Evolutionary conservation across 2,329 filamentous ascomycete genomes (phyloP).

Genomic region (Ophiosphaerella korrae): DNA sequence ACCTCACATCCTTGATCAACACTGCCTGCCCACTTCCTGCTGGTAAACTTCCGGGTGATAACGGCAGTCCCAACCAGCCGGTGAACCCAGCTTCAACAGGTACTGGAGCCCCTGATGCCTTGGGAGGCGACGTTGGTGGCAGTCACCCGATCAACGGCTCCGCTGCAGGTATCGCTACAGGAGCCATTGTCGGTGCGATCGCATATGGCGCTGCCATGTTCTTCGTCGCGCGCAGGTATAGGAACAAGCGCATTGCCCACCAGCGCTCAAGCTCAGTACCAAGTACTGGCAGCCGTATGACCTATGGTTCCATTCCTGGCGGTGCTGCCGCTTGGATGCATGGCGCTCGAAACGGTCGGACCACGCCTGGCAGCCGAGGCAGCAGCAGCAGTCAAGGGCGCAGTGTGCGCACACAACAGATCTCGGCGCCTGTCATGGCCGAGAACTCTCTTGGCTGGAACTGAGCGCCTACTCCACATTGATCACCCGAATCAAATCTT

Average conservation of each 20-base stretch:
- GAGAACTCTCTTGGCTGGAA: slow-evolving; percentile 98
- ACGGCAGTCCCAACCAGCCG: slow-evolving; percentile 46
- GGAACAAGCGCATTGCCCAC: slow-evolving; percentile 80
- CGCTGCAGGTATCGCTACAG: slow-evolving; percentile 72
- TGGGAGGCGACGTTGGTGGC: slow-evolving; percentile 56
- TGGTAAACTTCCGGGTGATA: slow-evolving; percentile 47
- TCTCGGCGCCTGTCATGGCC: slow-evolving; percentile 87
- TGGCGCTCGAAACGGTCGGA: slow-evolving; percentile 48
- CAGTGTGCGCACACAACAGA: slow-evolving; percentile 70
- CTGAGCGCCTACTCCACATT: slow-evolving; percentile 53
- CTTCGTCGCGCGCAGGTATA: slow-evolving; percentile 86
- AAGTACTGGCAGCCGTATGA: slow-evolving; percentile 64
- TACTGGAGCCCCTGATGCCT: slow-evolving; percentile 55
- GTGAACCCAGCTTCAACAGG: slow-evolving; percentile 46
- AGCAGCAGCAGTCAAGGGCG: slow-evolving; percentile 67
- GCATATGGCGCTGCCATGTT: slow-evolving; percentile 97
- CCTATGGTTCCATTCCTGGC: slow-evolving; percentile 43
- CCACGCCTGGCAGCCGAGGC: slow-evolving; percentile 50
- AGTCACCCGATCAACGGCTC: slow-evolving; percentile 66
- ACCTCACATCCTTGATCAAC: slow-evolving; percentile 82
- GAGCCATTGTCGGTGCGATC: slow-evolving; percentile 76
- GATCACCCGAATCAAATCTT: slow-evolving; percentile 22
- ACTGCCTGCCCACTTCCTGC: slow-evolving; percentile 73
- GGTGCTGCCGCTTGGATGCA: slow-evolving; percentile 57
- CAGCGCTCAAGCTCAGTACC: slow-evolving; percentile 77